These are phyloP conservation scores for Tuber melanosporum DNA, from an alignment of 495 filamentous ascomycete genomes.

Conservation along the genomic window DNA sequence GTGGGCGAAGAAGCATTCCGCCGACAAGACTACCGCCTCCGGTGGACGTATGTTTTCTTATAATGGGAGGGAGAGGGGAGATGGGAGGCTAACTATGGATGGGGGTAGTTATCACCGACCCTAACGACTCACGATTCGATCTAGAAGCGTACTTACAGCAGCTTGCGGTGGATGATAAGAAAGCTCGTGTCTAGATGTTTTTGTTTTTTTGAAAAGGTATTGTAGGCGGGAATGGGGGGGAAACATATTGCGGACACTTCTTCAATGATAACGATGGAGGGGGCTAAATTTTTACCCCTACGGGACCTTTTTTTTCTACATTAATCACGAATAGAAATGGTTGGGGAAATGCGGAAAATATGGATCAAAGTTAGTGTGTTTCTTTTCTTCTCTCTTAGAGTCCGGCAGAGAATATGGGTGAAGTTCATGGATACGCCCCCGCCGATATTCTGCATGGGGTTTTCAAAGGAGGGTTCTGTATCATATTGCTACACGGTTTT, in stretches of 20 bases:
- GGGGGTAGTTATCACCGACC: slow-evolving; percentile 71
- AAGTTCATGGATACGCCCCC: neutral
- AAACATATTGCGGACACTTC: neutral
- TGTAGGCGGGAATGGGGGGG: neutral
- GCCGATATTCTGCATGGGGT: neutral
- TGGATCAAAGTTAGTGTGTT: neutral
- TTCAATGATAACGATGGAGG: neutral
- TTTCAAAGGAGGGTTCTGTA: neutral
- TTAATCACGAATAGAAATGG: neutral
- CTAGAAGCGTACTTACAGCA: slow-evolving; percentile 73
- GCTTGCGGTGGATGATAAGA: slow-evolving; percentile 53
- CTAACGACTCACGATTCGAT: slow-evolving; percentile 78
- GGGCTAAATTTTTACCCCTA: neutral
- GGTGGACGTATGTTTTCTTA: slow-evolving; percentile 54
- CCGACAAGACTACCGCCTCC: slow-evolving; percentile 44
- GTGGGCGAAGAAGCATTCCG: slow-evolving; percentile 68
- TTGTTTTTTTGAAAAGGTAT: neutral
- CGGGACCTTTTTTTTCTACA: neutral
- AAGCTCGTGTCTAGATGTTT: slow-evolving; percentile 20
- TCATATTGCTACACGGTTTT: neutral
- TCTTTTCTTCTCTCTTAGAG: neutral
- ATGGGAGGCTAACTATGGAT: slow-evolving; percentile 5
- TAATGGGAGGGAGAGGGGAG: neutral
- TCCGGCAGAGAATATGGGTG: neutral
- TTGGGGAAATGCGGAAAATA: neutral